Conservation (phyloP, 1,284 basidiomycete genomes). For the Anthracocystis panici-leucophaei region DNA sequence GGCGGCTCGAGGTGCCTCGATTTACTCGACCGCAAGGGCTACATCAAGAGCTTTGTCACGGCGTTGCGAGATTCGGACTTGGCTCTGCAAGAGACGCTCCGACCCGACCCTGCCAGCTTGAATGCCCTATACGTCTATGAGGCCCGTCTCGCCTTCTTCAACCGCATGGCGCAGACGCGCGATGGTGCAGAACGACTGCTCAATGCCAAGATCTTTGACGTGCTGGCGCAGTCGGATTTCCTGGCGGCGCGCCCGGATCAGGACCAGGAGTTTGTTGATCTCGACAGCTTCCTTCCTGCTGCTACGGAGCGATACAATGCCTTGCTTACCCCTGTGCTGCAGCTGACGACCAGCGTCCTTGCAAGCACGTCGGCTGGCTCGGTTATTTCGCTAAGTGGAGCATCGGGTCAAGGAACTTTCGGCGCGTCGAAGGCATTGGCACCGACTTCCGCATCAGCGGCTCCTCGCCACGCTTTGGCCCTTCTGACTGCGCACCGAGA, state of each 20-base stretch:
- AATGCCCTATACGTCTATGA: conserved; percentile 96
- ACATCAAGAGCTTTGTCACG: conserved; percentile 83
- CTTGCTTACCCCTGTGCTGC: conserved; percentile 84
- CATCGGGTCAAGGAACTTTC: conserved; percentile 71
- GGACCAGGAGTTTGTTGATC: conserved; percentile 84
- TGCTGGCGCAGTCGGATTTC: conserved; percentile 88
- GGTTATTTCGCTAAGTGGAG: conserved; percentile 65
- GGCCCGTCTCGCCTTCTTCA: conserved; percentile 88
- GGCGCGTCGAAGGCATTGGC: conserved; percentile 36
- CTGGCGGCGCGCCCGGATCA: conserved; percentile 83
- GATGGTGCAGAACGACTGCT: conserved; percentile 86
- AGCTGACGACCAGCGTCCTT: conserved; percentile 75
- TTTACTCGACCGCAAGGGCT: conserved; percentile 81
- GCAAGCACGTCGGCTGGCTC: conserved; percentile 71
- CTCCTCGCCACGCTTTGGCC: conserved; percentile 76
- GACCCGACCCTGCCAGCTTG: conserved; percentile 91
- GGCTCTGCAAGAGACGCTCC: conserved; percentile 82
- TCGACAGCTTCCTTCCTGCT: conserved; percentile 86
- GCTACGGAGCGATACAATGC: conserved; percentile 89
- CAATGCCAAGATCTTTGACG: conserved; percentile 81
- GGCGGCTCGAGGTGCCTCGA: conserved; percentile 73
- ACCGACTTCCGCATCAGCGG: conserved; percentile 37
- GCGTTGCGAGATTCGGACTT: conserved; percentile 85
- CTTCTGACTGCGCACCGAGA: conserved; percentile 83
- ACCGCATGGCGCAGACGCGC: conserved; percentile 83